Percentiles rank a stretch among this genome's conserved stretches.
Conservation (phyloP, 305 asterid species). For the Striga hermonthica region DNA sequence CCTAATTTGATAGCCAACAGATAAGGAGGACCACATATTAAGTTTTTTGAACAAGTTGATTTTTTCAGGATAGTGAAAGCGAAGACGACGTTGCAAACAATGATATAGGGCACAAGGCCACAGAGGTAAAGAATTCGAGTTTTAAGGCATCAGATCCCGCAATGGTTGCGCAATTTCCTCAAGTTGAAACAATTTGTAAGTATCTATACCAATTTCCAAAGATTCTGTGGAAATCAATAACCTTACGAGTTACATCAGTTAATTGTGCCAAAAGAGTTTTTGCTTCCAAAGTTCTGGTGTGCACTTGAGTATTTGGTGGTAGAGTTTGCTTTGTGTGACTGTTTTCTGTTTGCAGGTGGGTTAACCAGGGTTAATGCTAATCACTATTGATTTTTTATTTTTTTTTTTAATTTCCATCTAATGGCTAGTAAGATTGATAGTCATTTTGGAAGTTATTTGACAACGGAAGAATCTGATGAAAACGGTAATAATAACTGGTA, state of each 20-base stretch:
- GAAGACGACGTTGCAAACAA: conserved; percentile 41
- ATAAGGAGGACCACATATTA: conserved; percentile 11
- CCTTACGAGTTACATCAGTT: background rate
- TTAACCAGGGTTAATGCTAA: too few species aligned
- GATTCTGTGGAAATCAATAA: conserved; percentile 24
- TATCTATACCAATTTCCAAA: conserved; percentile 26
- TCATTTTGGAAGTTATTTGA: conserved; percentile 3
- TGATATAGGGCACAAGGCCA: conserved; percentile 48
- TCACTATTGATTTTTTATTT: too few species aligned
- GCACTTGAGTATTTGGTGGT: conserved; percentile 13
- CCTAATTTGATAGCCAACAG: conserved; percentile 8
- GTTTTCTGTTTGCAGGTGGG: background rate
- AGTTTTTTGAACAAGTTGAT: conserved; percentile 31
- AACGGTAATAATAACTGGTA: background rate
- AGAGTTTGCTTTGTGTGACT: background rate
- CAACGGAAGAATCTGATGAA: background rate
- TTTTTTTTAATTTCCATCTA: background rate
- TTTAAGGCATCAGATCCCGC: conserved; percentile 43
- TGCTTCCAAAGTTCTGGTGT: conserved; percentile 5
- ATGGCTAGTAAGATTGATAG: background rate
- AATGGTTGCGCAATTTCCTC: conserved; percentile 51
- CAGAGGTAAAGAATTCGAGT: conserved; percentile 40
- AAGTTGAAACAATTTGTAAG: conserved; percentile 67
- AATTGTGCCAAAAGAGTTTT: background rate
- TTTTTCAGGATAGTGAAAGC: conserved; percentile 60